Evolutionary conservation across 805 yeast genomes (phyloP), one percentile per base, ranked within the genome.

Genomic region (Yarrowia sp.): DNA sequence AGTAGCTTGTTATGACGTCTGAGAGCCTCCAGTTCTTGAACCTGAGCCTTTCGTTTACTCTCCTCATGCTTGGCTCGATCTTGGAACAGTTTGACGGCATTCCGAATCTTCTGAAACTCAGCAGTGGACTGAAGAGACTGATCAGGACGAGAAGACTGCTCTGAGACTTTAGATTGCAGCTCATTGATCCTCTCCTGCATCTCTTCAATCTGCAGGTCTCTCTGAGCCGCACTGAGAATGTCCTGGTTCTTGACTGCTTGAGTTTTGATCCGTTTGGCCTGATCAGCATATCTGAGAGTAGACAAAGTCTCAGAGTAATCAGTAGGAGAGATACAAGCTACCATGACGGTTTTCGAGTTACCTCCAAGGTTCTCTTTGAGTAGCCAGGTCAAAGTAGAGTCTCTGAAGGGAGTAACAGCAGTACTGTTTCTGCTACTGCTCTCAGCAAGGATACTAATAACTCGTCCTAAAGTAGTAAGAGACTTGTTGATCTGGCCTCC

Each of bases 311-410:
- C 96, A 18, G 89, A 92, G 73, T 84, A 87, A 70, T 88, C 93
- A 15, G 84, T 79, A 0, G 96, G 96, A 0, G 96, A 86, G 0
- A 91, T 80, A 73, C 96, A 90, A 18, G 95, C 95, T n/a, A 91
- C 82, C 88, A 91, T 85, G 1, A 87, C 87, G 0, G 96, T 92
- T 71, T 88, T 89, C n/a, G 95, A 87, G 71, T 89, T 88, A 1
- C 97, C 97, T 1, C 95, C 91, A 41, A 90, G 76, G 66, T 84
- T 85, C 69, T 89, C 93, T 71, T 86, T 86, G 67, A 90, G 77
- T 1, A 90, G 76, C 84, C 92, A 87, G 0, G 96, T 90, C 64
- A 90, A 76, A 0, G 81, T 79, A 0, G 96, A 88, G 69, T 90
- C 96, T 67, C 96, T 78, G 70, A 86, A 88, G 0, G 93, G 93